Evolutionary conservation across 495 filamentous ascomycete genomes (phyloP).

Genomic region (Hypoxylon trugodes): DNA sequence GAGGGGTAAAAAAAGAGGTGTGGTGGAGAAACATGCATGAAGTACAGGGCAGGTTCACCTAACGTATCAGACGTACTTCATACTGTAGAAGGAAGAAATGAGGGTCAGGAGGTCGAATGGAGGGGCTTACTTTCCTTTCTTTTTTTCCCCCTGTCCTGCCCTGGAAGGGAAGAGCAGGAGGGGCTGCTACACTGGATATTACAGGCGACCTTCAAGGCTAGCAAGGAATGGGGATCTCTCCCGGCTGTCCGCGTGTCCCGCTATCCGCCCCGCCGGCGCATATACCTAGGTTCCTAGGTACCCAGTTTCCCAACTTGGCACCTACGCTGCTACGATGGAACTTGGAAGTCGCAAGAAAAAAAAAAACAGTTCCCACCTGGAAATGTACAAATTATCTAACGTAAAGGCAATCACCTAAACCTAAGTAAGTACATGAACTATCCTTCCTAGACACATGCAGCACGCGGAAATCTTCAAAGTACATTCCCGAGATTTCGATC

Average conservation of each 20-base stretch:
- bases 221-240: slow-evolving; percentile 20
- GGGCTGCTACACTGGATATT: slow-evolving; percentile 9
- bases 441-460: neutral
- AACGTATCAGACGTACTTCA: no score
- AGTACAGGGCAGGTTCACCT: no score
- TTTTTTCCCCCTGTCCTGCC: no score
- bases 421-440: neutral
- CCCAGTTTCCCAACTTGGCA: slow-evolving; percentile 11
- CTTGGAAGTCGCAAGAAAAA: slow-evolving; percentile 9
- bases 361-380: neutral
- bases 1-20: no score
- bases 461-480: neutral
- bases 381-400: slow-evolving; percentile 1
- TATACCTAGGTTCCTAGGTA: slow-evolving; percentile 1
- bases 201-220: slow-evolving; percentile 1
- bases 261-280: slow-evolving; percentile 32
- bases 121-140: neutral
- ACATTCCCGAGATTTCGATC: slow-evolving; percentile 10
- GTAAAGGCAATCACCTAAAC: neutral
- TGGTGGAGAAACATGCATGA: no score
- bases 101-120: slow-evolving; percentile 2
- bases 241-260: slow-evolving; percentile 29
- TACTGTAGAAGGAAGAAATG: no score
- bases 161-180: neutral
- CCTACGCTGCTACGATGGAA: slow-evolving; percentile 8